Evolutionary conservation across 495 filamentous ascomycete species (phyloP).

Genomic region (Penicillium silybi): DNA sequence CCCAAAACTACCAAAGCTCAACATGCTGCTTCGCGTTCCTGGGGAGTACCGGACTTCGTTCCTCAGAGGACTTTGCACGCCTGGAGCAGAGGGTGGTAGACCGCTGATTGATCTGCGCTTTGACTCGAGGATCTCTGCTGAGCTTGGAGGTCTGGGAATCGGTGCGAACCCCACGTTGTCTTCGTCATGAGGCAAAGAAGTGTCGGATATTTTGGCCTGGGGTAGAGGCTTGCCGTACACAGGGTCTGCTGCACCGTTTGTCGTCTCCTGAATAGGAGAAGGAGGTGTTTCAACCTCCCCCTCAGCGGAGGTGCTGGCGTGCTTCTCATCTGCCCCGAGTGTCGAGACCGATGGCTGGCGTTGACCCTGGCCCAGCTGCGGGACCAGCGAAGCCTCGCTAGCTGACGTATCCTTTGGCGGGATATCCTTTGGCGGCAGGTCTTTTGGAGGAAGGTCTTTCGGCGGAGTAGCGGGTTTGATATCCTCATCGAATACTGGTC

Average conservation of each 20-base stretch:
- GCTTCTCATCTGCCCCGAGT: constrained; percentile 13
- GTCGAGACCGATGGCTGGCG: constrained; percentile 23
- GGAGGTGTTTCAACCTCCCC: constrained; percentile 9
- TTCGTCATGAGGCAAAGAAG: constrained; percentile 6
- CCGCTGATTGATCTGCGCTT: constrained; percentile 24
- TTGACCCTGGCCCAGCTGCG: neutral
- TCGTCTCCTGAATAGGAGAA: constrained; percentile 7
- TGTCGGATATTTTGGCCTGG: neutral
- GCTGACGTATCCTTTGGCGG: neutral
- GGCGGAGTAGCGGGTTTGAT: constrained; percentile 3
- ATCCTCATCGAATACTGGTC: constrained; percentile 13
- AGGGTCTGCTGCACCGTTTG: neutral
- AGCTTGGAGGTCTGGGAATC: constrained; percentile 1
- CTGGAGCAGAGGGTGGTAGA: constrained; percentile 15
- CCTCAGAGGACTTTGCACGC: constrained; percentile 23
- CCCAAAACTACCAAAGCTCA: constrained; percentile 27
- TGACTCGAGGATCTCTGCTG: constrained; percentile 18
- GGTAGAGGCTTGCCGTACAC: constrained; percentile 3
- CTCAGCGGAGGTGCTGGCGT: neutral
- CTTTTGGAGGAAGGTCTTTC: constrained; percentile 1
- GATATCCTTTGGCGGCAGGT: neutral
- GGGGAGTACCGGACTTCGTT: constrained; percentile 29
- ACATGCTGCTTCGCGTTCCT: constrained; percentile 24
- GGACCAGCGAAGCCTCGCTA: neutral
- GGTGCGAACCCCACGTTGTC: neutral